Evolutionary conservation across 768 basidiomycete genomes (phyloP), one percentile per base, ranked within the genome.

Genomic region (Trametes cingulata): DNA sequence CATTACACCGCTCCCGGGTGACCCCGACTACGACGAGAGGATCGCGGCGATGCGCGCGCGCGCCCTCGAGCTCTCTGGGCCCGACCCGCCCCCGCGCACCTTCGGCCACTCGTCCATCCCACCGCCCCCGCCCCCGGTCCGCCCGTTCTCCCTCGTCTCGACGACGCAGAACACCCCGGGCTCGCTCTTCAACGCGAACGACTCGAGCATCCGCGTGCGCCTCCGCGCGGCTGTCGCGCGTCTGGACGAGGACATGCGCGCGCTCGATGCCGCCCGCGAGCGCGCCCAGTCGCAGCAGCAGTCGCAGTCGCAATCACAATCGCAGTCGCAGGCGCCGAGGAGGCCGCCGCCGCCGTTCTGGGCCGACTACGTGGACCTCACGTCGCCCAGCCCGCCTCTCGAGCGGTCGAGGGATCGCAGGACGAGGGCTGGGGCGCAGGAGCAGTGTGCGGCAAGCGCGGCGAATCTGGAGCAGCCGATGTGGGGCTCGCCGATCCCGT

Each of bases 1-100:
- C 6, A 33, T 33, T 4, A 33, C 29, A 10, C 29, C 29, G 29
- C 6, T 33, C 6, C 29, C 29, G 10, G 29, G 29, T 5, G 29
- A 33, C 10, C 4, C 10, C 62, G 81, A 83, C 52, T 74, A 85
- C 17, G 85, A 86, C 59, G 80, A 83, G 29, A 71, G 76, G 27
- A 79, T 82, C 36, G 73, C 82, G 0, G 81, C 65, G 27, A 69
- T 72, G 68, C 66, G 67, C 14, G 52, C 58, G 1, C 68, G 69
- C 2, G 68, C 70, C 1, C 59, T 63, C 27, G 60, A 57, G 2
- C 56, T 70, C 13, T 41, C 56, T 2, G 42, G 53, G 6, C 24
- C 57, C 22, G 37, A 24, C 22, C 41, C 54, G 13, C 40, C 62
- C 1, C 15, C 55, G 6, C 60, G 63, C 19, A 40, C 62, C 46